Conservation (phyloP, 2,329 filamentous ascomycete genomes). For the Colletotrichum sidae region DNA sequence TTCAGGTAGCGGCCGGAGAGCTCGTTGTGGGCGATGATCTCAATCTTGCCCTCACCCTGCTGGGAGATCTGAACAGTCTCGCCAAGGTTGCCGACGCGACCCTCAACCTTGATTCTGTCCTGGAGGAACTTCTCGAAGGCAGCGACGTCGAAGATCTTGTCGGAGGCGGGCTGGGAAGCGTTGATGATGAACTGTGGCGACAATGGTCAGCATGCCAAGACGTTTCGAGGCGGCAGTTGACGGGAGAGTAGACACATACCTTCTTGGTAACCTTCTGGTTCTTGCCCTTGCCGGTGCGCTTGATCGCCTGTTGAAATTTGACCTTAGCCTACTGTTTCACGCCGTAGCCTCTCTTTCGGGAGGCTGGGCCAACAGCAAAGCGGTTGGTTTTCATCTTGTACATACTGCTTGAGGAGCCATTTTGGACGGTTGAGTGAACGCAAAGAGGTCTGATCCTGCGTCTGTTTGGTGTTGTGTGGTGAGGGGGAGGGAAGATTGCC, state of each 20-base stretch:
- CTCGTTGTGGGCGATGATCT: slow-evolving; percentile 96
- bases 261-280: slow-evolving; percentile 84
- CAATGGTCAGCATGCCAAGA: neutral
- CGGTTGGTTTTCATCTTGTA: slow-evolving; percentile 70
- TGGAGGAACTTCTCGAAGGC: slow-evolving; percentile 99
- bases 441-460: slow-evolving; percentile 89
- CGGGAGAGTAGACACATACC: slow-evolving; percentile 59
- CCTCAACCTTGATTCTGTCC: slow-evolving; percentile 99
- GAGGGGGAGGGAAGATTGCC: slow-evolving; percentile 24
- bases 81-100: slow-evolving; percentile 97
- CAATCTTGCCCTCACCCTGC: slow-evolving; percentile 95
- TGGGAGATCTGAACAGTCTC: slow-evolving; percentile 91
- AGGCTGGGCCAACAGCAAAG: slow-evolving; percentile 91
- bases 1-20: slow-evolving; percentile 99
- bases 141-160: slow-evolving; percentile 99
- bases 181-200: slow-evolving; percentile 94
- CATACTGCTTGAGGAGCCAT: slow-evolving; percentile 93
- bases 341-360: slow-evolving; percentile 59
- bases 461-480: slow-evolving; percentile 50
- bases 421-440: slow-evolving; percentile 62
- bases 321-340: slow-evolving; percentile 97
- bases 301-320: slow-evolving; percentile 63
- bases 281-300: slow-evolving; percentile 77
- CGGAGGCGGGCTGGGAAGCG: slow-evolving; percentile 95
- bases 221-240: neutral